These are phyloP conservation scores for Wickerhamiella brachini DNA, from an alignment of 805 yeast species.

Conservation along the genomic window DNA sequence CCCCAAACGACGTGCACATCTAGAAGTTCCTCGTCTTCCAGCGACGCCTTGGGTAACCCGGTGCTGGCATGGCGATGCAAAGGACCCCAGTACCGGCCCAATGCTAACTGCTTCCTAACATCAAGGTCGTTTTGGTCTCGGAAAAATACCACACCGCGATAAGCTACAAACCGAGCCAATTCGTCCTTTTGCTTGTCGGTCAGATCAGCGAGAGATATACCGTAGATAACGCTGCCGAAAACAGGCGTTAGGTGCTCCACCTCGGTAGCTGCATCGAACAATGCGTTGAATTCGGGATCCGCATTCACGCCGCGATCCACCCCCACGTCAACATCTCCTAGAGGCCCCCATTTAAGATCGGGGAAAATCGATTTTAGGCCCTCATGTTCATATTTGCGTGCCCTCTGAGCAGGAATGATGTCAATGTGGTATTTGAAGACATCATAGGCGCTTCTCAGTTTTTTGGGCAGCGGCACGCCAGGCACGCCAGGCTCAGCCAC, in stretches of 20 bases:
- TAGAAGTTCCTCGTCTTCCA: slow-evolving; percentile 44
- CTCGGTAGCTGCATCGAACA: slow-evolving; percentile 19
- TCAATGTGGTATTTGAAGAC: not conserved
- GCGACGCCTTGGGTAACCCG: slow-evolving; percentile 31
- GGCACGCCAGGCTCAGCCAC: not conserved
- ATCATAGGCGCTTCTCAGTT: not conserved
- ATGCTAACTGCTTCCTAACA: slow-evolving; percentile 40
- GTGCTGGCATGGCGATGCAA: slow-evolving; percentile 36
- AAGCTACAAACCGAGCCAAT: slow-evolving; percentile 33
- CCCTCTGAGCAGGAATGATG: not conserved
- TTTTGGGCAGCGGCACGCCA: not conserved
- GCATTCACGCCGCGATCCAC: slow-evolving; percentile 21
- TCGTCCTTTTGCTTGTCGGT: slow-evolving; percentile 33
- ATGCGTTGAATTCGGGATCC: slow-evolving; percentile 19
- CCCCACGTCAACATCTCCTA: slow-evolving; percentile 14
- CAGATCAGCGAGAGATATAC: slow-evolving; percentile 32
- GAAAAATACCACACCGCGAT: slow-evolving; percentile 38
- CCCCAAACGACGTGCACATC: slow-evolving; percentile 23
- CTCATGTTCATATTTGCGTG: slow-evolving; percentile 17
- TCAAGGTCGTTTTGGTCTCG: slow-evolving; percentile 43
- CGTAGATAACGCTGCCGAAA: slow-evolving; percentile 50
- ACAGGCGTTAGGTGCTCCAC: slow-evolving; percentile 45
- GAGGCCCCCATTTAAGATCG: slow-evolving; percentile 21
- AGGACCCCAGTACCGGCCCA: slow-evolving; percentile 59
- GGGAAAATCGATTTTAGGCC: slow-evolving; percentile 23